These are phyloP conservation scores for Podila epicladia DNA, from an alignment of 192 early-diverging fungal species.

Conservation along the genomic window DNA sequence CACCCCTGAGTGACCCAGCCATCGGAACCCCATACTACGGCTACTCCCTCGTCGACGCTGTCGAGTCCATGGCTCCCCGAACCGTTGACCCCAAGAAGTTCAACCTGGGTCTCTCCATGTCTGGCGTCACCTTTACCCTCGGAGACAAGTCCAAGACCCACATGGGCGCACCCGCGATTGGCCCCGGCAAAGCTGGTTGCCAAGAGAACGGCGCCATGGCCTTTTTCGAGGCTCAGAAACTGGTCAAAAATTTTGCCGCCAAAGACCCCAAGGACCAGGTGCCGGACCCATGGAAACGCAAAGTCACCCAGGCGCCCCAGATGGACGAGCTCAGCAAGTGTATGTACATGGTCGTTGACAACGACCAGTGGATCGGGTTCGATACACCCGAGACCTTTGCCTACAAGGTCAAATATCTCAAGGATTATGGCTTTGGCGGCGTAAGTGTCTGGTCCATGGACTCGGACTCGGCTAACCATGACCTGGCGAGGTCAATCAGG, in stretches of 20 bases:
- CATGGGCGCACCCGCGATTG: conserved; percentile 28
- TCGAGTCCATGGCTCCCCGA: conserved; percentile 37
- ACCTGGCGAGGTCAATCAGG: conserved; percentile 31
- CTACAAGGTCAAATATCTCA: conserved; percentile 18
- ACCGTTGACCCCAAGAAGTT: conserved; percentile 38
- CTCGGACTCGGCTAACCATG: conserved; percentile 35
- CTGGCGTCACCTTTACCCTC: conserved; percentile 46
- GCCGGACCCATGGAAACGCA: conserved; percentile 17
- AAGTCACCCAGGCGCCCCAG: conserved; percentile 26
- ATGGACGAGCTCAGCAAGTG: conserved; percentile 37
- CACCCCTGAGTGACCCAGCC: conserved; percentile 38
- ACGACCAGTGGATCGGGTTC: conserved; percentile 36
- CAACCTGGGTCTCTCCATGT: conserved; percentile 44
- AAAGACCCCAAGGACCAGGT: conserved; percentile 2
- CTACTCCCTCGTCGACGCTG: conserved; percentile 42
- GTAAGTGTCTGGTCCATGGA: conserved; percentile 52
- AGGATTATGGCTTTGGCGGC: conserved; percentile 35
- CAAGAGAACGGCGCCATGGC: conserved; percentile 51
- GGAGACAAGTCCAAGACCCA: conserved; percentile 26
- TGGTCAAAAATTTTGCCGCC: conserved; percentile 21
- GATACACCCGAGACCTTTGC: conserved; percentile 39
- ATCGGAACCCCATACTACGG: conserved; percentile 26
- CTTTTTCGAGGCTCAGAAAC: conserved; percentile 25
- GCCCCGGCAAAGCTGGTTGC: conserved; percentile 37
- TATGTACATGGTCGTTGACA: conserved; percentile 49